Conservation (phyloP, 108 stramenopile genomes). For the Cyclotella choctawhatcheeana region DNA sequence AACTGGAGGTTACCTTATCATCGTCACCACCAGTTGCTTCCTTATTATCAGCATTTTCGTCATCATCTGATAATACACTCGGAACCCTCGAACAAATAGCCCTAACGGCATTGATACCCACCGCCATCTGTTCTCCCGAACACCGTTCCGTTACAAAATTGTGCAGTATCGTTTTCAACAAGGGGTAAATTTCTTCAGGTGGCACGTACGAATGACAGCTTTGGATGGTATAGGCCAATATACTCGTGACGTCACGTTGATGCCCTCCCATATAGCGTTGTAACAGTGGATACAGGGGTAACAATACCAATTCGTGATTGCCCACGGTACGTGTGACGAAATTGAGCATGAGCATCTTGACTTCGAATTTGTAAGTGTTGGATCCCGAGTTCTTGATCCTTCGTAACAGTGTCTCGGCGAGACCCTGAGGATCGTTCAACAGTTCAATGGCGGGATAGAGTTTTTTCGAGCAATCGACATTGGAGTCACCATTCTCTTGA, state of each 20-base stretch:
- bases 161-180: conserved; percentile 91
- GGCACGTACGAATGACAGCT: conserved; percentile 96
- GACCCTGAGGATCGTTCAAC: conserved; percentile 94
- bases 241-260: conserved; percentile 92
- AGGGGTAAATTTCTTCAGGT: conserved; percentile 92
- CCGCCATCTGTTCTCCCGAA: conserved; percentile 94
- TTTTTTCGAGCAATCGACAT: conserved; percentile 69
- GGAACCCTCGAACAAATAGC: conserved; percentile 92
- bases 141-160: conserved; percentile 93
- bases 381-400: conserved; percentile 62
- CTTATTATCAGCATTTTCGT: conserved; percentile 39
- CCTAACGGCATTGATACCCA: conserved; percentile 96
- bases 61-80: conserved; percentile 79
- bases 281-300: conserved; percentile 93
- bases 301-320: conserved; percentile 89
- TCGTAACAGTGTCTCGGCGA: conserved; percentile 89
- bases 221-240: conserved; percentile 96
- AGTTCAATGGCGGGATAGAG: conserved; percentile 95
- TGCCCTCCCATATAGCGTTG: conserved; percentile 96
- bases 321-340: conserved; percentile 94
- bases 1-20: conserved; percentile 16
- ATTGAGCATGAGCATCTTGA: conserved; percentile 95
- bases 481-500: conserved; percentile 65
- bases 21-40: conserved; percentile 28
- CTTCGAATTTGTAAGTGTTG: conserved; percentile 84